Conservation (phyloP, 441 rosid species). For the Codiaeum variegatum region DNA sequence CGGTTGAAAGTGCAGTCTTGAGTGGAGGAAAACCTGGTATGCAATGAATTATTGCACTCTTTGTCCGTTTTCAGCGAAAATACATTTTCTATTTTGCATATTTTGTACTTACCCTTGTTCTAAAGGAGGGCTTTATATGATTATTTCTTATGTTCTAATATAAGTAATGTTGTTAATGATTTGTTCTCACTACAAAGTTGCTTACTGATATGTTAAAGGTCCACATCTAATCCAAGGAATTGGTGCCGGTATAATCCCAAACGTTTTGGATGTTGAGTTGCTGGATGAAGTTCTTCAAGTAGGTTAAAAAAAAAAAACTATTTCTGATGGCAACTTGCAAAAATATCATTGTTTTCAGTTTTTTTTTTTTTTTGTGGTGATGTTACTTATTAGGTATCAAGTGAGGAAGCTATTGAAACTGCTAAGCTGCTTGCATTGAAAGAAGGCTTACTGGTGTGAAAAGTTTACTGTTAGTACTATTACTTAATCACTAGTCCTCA, state of each 20-base stretch:
- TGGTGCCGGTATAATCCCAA: slow-evolving; percentile 45
- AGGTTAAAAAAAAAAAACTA: slow-evolving; percentile 23
- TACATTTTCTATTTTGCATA: background rate
- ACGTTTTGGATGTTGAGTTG: slow-evolving; percentile 36
- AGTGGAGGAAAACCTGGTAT: slow-evolving; percentile 67
- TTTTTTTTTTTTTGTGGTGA: background rate
- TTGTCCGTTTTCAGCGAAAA: background rate
- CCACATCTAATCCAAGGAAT: slow-evolving; percentile 52
- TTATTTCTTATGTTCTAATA: background rate
- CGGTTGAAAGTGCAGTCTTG: slow-evolving; percentile 65
- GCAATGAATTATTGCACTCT: background rate
- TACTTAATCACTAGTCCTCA: background rate
- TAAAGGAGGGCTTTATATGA: background rate
- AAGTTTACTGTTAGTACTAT: no score
- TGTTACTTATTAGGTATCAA: slow-evolving; percentile 36
- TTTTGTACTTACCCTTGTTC: background rate
- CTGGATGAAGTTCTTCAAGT: slow-evolving; percentile 50
- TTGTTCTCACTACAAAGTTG: background rate
- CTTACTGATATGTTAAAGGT: slow-evolving; percentile 24
- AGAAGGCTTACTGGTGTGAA: slow-evolving; percentile 65
- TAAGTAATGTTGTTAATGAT: background rate
- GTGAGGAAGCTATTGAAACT: slow-evolving; percentile 73
- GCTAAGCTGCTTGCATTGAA: slow-evolving; percentile 54
- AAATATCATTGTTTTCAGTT: background rate
- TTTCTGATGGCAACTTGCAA: no score